phyloP scores from a whole-genome alignment of 139 green algal genomes.

The Chlamydomonas sp. region DNA sequence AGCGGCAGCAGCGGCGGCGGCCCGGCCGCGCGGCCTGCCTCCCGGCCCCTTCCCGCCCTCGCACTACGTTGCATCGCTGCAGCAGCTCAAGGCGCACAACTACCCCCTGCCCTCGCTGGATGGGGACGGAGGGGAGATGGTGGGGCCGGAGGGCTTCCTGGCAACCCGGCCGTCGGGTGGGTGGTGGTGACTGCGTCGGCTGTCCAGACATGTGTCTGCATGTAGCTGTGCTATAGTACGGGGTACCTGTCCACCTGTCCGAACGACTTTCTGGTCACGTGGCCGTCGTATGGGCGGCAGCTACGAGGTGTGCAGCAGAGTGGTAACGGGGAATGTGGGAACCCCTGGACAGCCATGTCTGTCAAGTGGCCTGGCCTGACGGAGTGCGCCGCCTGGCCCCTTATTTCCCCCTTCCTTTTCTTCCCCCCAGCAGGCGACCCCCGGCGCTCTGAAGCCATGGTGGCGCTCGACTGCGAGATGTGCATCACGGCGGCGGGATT shows the following conservation, averaged over 20 bases:
- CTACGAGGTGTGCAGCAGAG: too few relatives aligned
- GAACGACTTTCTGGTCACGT: too few relatives aligned
- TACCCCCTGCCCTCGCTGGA: constrained; percentile 62
- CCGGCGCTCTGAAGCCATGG: constrained; percentile 44
- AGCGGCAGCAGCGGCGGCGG: not conserved
- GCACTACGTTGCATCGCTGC: constrained; percentile 59
- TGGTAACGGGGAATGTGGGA: too few relatives aligned
- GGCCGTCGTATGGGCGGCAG: too few relatives aligned
- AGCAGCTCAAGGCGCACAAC: constrained; percentile 60
- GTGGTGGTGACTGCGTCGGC: not conserved
- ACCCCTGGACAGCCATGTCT: too few relatives aligned
- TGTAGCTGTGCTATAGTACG: too few relatives aligned
- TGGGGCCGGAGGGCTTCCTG: constrained; percentile 22
- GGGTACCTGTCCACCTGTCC: too few relatives aligned
- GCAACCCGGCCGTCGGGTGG: constrained; percentile 12
- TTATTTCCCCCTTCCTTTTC: not conserved
- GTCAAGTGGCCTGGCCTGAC: not conserved
- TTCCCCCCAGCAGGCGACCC: constrained; percentile 5
- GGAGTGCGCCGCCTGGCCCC: not conserved
- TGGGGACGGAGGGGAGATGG: not conserved
- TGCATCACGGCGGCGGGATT: constrained; percentile 74
- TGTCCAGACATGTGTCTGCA: not conserved
- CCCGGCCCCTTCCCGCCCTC: constrained; percentile 60
- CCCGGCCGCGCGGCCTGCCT: constrained; percentile 4
- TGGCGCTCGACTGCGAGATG: constrained; percentile 93